phyloP scores from a whole-genome alignment of 495 filamentous ascomycete species.

The Astrocystis sublimbata region DNA sequence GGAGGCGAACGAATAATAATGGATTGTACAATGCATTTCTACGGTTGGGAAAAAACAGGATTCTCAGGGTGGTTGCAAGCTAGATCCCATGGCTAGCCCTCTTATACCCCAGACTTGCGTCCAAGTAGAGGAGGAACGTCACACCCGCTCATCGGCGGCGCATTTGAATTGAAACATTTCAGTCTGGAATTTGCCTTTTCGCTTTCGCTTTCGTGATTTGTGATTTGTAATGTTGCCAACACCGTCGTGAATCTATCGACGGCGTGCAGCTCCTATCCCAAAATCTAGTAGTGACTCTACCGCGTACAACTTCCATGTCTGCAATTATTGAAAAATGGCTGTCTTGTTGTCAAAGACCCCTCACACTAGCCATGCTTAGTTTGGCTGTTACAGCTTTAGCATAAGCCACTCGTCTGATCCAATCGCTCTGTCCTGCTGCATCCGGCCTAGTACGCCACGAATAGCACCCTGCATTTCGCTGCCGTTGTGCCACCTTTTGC shows the following conservation, averaged over 20 bases:
- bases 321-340: too few species aligned
- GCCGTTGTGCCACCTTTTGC: slow-evolving; percentile 71
- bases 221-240: too few species aligned
- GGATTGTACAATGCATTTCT: neutral
- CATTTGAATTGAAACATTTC: neutral
- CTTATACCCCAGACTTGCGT: slow-evolving; percentile 11
- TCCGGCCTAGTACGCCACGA: slow-evolving; percentile 40
- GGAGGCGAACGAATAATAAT: neutral
- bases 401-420: slow-evolving; percentile 45
- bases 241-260: too few species aligned
- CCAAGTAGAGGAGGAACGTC: neutral
- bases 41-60: slow-evolving; percentile 3
- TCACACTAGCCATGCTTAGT: neutral
- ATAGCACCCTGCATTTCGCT: slow-evolving; percentile 68
- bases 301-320: too few species aligned
- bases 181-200: neutral
- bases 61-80: neutral
- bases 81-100: slow-evolving; percentile 10
- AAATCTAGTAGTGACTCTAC: too few species aligned
- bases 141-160: neutral
- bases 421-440: slow-evolving; percentile 7
- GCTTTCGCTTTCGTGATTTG: neutral
- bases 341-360: too few species aligned
- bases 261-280: neutral
- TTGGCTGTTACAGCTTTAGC: slow-evolving; percentile 53